Percentiles rank a stretch among this genome's conserved stretches.
Conservation (phyloP, 2,329 filamentous ascomycete genomes). For the Xylariaceae sp. region DNA sequence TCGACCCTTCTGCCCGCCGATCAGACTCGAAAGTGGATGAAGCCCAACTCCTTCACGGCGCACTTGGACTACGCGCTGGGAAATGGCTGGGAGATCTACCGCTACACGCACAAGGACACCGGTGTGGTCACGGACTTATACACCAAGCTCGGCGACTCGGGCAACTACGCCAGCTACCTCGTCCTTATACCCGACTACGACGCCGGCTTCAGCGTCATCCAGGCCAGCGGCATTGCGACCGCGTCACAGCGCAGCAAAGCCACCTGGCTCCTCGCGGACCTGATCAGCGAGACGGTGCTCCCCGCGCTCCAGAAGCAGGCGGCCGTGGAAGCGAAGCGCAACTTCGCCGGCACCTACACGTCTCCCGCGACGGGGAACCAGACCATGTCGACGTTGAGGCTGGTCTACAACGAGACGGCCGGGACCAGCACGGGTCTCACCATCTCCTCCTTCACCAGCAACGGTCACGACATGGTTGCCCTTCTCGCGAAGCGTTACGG, state of each 20-base stretch:
- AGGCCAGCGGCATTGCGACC: constrained; percentile 25
- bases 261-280: constrained; percentile 33
- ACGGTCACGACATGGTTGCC: constrained; percentile 12
- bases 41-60: constrained; percentile 43
- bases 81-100: constrained; percentile 43
- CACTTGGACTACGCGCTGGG: constrained; percentile 39
- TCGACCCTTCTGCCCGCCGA: constrained; percentile 38
- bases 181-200: constrained; percentile 40
- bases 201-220: constrained; percentile 40
- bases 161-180: constrained; percentile 39
- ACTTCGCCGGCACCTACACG: constrained; percentile 34
- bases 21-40: constrained; percentile 44
- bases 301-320: constrained; percentile 34
- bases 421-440: constrained; percentile 24
- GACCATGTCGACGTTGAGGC: constrained; percentile 5
- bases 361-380: constrained; percentile 21
- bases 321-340: constrained; percentile 26
- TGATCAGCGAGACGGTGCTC: constrained; percentile 31
- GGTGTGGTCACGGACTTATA: constrained; percentile 40
- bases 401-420: constrained; percentile 25
- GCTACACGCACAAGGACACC: constrained; percentile 24
- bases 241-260: constrained; percentile 6
- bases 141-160: constrained; percentile 38
- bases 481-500: neutral
- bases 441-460: constrained; percentile 19